phyloP scores from a whole-genome alignment of 768 basidiomycete genomes.

The Suillus occidentalis region DNA sequence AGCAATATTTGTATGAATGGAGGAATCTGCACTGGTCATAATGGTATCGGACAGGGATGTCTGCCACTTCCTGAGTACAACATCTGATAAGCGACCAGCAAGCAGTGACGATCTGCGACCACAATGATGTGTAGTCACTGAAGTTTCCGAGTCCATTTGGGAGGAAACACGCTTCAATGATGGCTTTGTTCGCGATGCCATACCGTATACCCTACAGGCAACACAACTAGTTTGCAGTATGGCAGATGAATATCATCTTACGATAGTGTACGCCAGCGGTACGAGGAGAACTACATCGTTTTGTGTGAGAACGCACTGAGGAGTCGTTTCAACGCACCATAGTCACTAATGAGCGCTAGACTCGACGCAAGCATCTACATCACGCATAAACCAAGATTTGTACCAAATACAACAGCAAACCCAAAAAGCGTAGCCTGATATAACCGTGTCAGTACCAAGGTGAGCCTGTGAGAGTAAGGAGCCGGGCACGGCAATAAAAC shows the following conservation, averaged over 20 bases:
- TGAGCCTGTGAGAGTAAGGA: conserved; percentile 54
- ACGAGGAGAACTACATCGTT: no score
- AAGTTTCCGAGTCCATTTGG: conserved; percentile 28
- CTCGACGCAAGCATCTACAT: conserved; percentile 41
- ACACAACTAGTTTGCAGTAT: no score
- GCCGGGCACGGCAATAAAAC: conserved; percentile 52
- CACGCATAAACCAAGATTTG: conserved; percentile 27
- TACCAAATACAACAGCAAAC: not conserved
- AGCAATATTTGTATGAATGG: conserved; percentile 30
- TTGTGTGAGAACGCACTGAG: not conserved
- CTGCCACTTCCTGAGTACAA: conserved; percentile 44
- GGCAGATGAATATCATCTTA: no score
- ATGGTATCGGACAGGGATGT: not conserved
- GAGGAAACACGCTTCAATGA: no score
- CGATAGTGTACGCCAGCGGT: no score
- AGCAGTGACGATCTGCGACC: conserved; percentile 36
- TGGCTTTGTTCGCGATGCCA: no score
- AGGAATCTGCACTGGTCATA: not conserved
- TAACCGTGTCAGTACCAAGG: conserved; percentile 26
- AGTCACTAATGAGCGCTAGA: conserved; percentile 28
- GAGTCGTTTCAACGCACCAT: conserved; percentile 19
- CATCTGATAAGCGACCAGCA: conserved; percentile 56
- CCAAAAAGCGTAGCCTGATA: no score
- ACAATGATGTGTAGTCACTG: conserved; percentile 20
- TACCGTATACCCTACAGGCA: no score